phyloP scores from a whole-genome alignment of 257 asterid genomes.

The Coffea canephora region DNA sequence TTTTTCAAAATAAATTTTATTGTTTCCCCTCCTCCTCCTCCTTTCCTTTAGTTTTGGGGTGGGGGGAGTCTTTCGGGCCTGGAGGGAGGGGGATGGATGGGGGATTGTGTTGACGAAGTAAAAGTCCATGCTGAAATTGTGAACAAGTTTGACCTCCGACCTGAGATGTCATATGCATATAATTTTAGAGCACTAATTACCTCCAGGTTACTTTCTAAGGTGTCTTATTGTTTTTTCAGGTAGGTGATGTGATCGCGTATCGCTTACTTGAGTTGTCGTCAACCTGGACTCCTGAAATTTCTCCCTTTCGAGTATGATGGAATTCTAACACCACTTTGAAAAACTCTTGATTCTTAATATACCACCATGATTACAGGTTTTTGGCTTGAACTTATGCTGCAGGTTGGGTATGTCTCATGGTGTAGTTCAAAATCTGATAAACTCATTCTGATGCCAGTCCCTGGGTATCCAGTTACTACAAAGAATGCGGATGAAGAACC shows the following conservation, averaged over 20 bases:
- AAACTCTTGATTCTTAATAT: constrained; percentile 1
- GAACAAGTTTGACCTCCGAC: neutral
- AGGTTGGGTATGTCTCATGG: constrained; percentile 79
- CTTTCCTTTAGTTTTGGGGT: neutral
- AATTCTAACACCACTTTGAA: constrained; percentile 13
- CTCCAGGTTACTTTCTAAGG: neutral
- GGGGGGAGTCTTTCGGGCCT: neutral
- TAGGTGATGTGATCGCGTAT: constrained; percentile 81
- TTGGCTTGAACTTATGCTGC: constrained; percentile 24
- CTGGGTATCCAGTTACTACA: constrained; percentile 56
- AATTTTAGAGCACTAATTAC: neutral
- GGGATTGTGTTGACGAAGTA: neutral
- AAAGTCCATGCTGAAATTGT: neutral
- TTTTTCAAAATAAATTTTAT: neutral
- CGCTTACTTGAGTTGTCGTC: constrained; percentile 84
- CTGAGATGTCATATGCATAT: neutral
- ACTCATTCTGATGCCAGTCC: constrained; percentile 49
- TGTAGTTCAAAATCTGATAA: constrained; percentile 45
- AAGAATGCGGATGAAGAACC: constrained; percentile 44
- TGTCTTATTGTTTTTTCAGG: constrained; percentile 39
- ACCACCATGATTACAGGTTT: neutral
- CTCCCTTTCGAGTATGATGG: constrained; percentile 61
- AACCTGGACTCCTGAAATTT: constrained; percentile 88
- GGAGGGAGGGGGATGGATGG: neutral
- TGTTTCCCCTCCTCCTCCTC: neutral